Conservation (phyloP, 2,329 filamentous ascomycete genomes). For the Chaetothyriales sp. region DNA sequence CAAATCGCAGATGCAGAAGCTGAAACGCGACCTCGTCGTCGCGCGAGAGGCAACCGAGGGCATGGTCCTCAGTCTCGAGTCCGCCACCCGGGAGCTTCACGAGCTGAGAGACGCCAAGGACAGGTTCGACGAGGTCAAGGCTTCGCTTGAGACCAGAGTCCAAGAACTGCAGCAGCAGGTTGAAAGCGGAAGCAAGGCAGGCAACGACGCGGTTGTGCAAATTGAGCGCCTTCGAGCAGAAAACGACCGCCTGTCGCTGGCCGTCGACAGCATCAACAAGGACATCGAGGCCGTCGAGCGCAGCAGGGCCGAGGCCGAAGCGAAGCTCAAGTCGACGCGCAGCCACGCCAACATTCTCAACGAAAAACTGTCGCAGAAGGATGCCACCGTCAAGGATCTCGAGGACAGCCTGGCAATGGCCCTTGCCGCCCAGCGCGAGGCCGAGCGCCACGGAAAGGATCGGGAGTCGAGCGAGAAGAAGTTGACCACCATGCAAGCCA, state of each 20-base stretch:
- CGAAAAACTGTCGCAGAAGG: conserved; percentile 24
- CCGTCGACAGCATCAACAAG: conserved; percentile 25
- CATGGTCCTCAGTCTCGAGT: conserved; percentile 54
- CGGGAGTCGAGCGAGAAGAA: conserved; percentile 37
- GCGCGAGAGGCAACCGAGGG: conserved; percentile 56
- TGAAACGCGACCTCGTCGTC: conserved; percentile 58
- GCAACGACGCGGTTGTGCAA: conserved; percentile 23
- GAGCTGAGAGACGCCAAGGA: conserved; percentile 40
- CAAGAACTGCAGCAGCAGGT: conserved; percentile 29
- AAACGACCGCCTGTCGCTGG: conserved; percentile 28
- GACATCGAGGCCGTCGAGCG: conserved; percentile 19
- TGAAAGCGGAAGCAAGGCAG: conserved; percentile 14
- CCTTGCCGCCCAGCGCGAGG: conserved; percentile 14
- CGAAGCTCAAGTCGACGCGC: conserved; percentile 12
- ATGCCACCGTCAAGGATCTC: conserved; percentile 17
- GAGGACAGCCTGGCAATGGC: conserved; percentile 17
- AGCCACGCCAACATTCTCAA: conserved; percentile 8
- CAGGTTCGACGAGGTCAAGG: conserved; percentile 32
- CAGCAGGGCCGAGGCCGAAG: conserved; percentile 16
- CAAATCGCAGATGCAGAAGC: conserved; percentile 50
- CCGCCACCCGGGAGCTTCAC: conserved; percentile 50
- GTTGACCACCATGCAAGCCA: conserved; percentile 39
- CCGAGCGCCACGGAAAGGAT: conserved; percentile 19
- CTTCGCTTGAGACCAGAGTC: conserved; percentile 28
- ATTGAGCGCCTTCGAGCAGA: conserved; percentile 27